Evolutionary conservation across 768 basidiomycete genomes (phyloP), one percentile per base, ranked within the genome.

Genomic region (Rhizopogon rudus): DNA sequence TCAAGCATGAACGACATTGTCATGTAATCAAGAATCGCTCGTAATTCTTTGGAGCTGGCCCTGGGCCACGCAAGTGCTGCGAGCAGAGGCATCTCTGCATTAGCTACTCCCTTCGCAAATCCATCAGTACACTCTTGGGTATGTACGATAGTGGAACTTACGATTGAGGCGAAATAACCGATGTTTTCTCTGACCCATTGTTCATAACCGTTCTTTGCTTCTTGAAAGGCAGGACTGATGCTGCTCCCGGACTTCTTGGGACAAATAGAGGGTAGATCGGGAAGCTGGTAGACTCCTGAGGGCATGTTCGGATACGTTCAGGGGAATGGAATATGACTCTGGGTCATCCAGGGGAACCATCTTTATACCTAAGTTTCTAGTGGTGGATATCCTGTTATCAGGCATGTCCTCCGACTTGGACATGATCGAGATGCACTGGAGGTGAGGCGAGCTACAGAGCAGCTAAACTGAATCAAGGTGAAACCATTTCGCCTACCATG

Each of bases 1-100:
- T 68, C 67, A 7, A 69, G 58, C 64, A 69, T 67, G 54, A 69
- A 67, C 7, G 67, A 69, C 14, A 52, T 20, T 12, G 64, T 66
- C 67, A 69, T 69, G 17, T 66, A 69, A 44, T 61, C 55, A 28
- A 65, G 58, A 17, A 69, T 68, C 13, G 45, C 63, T 33, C 59
- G 58, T 57, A 68, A 40, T 40, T 62, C 59, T 28, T 54, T 39
- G 33, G 49, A 60, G 22, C 60, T 63, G 28, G 68, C 63, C 31
- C 61, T 52, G 5, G 67, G 66, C 44, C 48, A 69, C 7, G 61
- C 60, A 4, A 65, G 49, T 12, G 66, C 60, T 5, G 66, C 68
- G 2, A 67, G 51, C 1, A 70, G 35, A 9, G 63, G 60, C 60
- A 67, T 61, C 40, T 69, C 65, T 12, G 62, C 60, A 39, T 67